phyloP scores from a whole-genome alignment of 2,329 filamentous ascomycete genomes.

The Diplocarpon rosae region DNA sequence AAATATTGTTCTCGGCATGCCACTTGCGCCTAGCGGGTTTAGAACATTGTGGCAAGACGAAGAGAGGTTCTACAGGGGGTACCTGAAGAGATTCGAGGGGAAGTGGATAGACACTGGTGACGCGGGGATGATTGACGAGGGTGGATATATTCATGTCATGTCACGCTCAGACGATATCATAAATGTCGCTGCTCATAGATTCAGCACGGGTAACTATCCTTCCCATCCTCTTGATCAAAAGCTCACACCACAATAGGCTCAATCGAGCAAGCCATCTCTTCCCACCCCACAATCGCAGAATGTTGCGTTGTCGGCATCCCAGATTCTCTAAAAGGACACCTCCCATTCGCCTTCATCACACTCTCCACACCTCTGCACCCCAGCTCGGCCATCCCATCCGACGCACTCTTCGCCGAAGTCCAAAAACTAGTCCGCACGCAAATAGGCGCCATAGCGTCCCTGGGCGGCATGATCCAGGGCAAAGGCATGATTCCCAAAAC shows the following conservation, averaged over 20 bases:
- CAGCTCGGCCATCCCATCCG: slow-evolving; percentile 38
- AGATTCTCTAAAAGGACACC: slow-evolving; percentile 75
- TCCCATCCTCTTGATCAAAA: neutral
- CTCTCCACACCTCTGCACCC: slow-evolving; percentile 41
- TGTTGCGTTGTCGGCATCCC: slow-evolving; percentile 80
- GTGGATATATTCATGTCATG: slow-evolving; percentile 57
- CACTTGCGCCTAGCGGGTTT: slow-evolving; percentile 77
- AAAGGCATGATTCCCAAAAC: slow-evolving; percentile 87
- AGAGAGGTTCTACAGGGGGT: slow-evolving; percentile 74
- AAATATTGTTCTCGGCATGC: slow-evolving; percentile 78
- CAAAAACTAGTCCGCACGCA: slow-evolving; percentile 64
- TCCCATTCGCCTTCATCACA: slow-evolving; percentile 82
- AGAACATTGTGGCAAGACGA: slow-evolving; percentile 80
- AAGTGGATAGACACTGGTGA: slow-evolving; percentile 88
- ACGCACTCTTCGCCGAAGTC: slow-evolving; percentile 45
- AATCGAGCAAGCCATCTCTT: slow-evolving; percentile 84
- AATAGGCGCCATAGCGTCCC: slow-evolving; percentile 75
- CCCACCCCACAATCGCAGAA: slow-evolving; percentile 69
- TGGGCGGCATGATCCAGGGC: slow-evolving; percentile 79
- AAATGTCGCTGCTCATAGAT: slow-evolving; percentile 87
- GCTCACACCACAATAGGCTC: slow-evolving; percentile 42
- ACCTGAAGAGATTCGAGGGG: slow-evolving; percentile 70
- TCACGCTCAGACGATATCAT: slow-evolving; percentile 71
- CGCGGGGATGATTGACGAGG: slow-evolving; percentile 71
- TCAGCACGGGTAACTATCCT: slow-evolving; percentile 61